Evolutionary conservation across 1,139 yeast species (phyloP).

Genomic region (Kazachstania sp.): DNA sequence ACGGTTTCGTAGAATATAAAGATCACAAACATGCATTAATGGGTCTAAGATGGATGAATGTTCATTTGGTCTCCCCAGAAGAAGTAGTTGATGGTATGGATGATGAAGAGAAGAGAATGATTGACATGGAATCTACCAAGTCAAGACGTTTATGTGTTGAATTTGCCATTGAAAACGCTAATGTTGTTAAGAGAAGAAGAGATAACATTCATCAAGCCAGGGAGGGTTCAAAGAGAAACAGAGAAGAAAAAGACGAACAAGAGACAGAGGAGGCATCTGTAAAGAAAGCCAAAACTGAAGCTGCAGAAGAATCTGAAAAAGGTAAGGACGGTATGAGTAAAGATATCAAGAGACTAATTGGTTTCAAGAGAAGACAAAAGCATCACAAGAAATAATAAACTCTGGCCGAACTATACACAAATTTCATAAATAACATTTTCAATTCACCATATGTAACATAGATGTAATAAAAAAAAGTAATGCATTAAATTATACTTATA

Average conservation of each 20-base stretch:
- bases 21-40: slow-evolving; percentile 90
- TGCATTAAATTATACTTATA: slow-evolving; percentile 1
- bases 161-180: slow-evolving; percentile 92
- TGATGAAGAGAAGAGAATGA: slow-evolving; percentile 56
- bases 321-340: slow-evolving; percentile 40
- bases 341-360: slow-evolving; percentile 54
- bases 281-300: slow-evolving; percentile 34
- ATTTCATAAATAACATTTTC: background rate
- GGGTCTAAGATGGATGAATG: slow-evolving; percentile 97
- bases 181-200: slow-evolving; percentile 81
- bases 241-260: slow-evolving; percentile 29
- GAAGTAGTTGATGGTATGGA: slow-evolving; percentile 66
- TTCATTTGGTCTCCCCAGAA: slow-evolving; percentile 67
- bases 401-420: background rate
- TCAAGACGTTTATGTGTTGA: slow-evolving; percentile 84
- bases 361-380: slow-evolving; percentile 62
- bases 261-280: slow-evolving; percentile 29
- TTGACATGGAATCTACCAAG: slow-evolving; percentile 43
- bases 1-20: slow-evolving; percentile 88
- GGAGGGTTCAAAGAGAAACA: slow-evolving; percentile 32
- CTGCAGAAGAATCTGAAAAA: slow-evolving; percentile 11
- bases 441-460: slow-evolving; percentile 1
- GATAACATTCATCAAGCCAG: slow-evolving; percentile 52
- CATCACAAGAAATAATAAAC: slow-evolving; percentile 33
- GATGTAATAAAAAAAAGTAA: background rate